phyloP scores from a whole-genome alignment of 768 basidiomycete species.

The Chlorophyllum brunneum region DNA sequence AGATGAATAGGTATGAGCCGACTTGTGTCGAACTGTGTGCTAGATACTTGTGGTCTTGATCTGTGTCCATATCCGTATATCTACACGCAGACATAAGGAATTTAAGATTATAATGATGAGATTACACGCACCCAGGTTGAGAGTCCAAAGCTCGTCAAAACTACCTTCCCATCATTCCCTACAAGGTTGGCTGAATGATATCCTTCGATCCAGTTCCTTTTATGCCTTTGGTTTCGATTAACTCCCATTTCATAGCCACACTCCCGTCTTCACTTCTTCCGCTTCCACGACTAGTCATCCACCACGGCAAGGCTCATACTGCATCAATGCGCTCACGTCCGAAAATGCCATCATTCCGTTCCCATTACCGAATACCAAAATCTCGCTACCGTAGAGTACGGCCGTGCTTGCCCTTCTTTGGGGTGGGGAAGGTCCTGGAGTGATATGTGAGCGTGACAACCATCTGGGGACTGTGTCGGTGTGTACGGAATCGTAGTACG shows the following conservation, averaged over 20 bases:
- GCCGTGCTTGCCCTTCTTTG: constrained; percentile 87
- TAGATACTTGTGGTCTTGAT: constrained; percentile 56
- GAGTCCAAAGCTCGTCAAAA: constrained; percentile 84
- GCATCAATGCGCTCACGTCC: constrained; percentile 39
- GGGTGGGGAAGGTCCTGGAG: constrained; percentile 39
- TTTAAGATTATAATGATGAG: background rate
- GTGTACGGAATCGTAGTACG: constrained; percentile 81
- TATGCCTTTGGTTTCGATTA: constrained; percentile 48
- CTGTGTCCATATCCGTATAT: constrained; percentile 39
- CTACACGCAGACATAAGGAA: constrained; percentile 25
- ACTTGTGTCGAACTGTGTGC: constrained; percentile 88
- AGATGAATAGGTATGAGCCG: constrained; percentile 86
- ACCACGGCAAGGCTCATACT: constrained; percentile 3
- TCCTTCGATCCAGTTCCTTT: constrained; percentile 66
- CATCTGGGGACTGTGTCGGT: constrained; percentile 72
- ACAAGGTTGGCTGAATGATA: constrained; percentile 92
- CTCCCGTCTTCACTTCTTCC: constrained; percentile 7
- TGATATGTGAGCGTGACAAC: constrained; percentile 53
- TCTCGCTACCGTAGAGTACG: constrained; percentile 62
- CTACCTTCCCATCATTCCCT: constrained; percentile 80
- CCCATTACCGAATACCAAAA: constrained; percentile 93
- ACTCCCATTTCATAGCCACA: constrained; percentile 32
- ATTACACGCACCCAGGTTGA: constrained; percentile 69
- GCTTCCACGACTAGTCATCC: constrained; percentile 10
- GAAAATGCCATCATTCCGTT: constrained; percentile 88